Evolutionary conservation across 2,329 filamentous ascomycete genomes (phyloP).

Genomic region (Emydomyces testavorans): DNA sequence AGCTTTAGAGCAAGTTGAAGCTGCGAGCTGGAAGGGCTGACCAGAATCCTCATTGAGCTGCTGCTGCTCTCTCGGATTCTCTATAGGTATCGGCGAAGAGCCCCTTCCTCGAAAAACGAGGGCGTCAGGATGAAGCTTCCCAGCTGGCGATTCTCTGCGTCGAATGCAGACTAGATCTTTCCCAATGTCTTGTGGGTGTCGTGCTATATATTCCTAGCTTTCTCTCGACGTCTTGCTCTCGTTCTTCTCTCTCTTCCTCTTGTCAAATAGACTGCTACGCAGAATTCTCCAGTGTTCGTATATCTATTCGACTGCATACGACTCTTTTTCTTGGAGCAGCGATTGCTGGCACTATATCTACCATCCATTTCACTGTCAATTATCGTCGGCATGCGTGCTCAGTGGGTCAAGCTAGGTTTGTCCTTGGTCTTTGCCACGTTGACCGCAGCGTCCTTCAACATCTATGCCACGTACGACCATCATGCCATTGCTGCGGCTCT

Average conservation of each 20-base stretch:
- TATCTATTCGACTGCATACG: neutral
- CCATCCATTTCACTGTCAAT: neutral
- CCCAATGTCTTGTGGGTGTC: neutral
- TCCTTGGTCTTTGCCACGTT: slow-evolving; percentile 6
- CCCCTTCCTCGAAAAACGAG: neutral
- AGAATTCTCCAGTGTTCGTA: neutral
- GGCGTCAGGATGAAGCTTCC: neutral
- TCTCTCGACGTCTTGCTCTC: neutral
- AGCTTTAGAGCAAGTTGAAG: too few species aligned
- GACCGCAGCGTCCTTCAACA: slow-evolving; percentile 14
- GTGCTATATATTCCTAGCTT: neutral
- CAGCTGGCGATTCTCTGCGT: neutral
- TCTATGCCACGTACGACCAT: slow-evolving; percentile 16
- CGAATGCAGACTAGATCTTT: neutral
- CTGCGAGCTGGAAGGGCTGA: too few species aligned
- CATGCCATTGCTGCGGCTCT: slow-evolving; percentile 11
- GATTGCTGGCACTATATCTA: neutral
- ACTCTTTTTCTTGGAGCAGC: neutral
- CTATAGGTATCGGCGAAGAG: too few species aligned
- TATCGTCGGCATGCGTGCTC: neutral
- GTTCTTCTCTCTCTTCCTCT: neutral
- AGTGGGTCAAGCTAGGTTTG: slow-evolving; percentile 2
- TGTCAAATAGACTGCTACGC: neutral
- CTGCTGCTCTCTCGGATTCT: too few species aligned
- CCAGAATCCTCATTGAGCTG: too few species aligned